phyloP scores from a whole-genome alignment of 2,329 filamentous ascomycete species.

The Coniochaeta hoffmannii region DNA sequence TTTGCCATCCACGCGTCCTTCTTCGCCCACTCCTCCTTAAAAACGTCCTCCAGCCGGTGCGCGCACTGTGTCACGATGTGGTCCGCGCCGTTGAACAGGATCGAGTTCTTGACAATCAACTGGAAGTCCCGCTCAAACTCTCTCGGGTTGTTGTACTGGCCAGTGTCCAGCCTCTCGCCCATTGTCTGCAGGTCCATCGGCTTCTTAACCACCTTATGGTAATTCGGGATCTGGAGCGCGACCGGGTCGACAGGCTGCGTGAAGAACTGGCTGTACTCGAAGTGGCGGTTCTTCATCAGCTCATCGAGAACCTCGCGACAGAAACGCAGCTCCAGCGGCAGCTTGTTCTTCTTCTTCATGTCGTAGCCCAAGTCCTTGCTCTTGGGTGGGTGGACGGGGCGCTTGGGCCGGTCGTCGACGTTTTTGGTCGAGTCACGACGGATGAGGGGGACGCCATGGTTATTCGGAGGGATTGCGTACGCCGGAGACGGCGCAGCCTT shows the following conservation, averaged over 20 bases:
- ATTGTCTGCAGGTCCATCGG: constrained; percentile 94
- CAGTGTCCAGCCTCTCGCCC: constrained; percentile 64
- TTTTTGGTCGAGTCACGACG: constrained; percentile 75
- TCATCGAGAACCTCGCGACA: constrained; percentile 76
- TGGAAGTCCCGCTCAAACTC: constrained; percentile 81
- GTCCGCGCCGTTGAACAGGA: constrained; percentile 73
- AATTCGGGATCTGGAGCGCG: constrained; percentile 85
- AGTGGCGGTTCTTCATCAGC: constrained; percentile 67
- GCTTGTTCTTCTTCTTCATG: constrained; percentile 90
- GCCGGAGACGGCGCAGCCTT: constrained; percentile 28
- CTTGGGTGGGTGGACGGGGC: constrained; percentile 87
- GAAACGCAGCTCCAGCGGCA: constrained; percentile 82
- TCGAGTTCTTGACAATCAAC: constrained; percentile 83
- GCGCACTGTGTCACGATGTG: constrained; percentile 69
- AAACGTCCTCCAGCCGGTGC: constrained; percentile 65
- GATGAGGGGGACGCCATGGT: constrained; percentile 67
- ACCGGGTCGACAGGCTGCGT: constrained; percentile 84
- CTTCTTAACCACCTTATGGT: constrained; percentile 90
- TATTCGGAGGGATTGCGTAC: constrained; percentile 65
- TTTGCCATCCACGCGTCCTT: constrained; percentile 77
- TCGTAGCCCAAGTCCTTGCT: constrained; percentile 87
- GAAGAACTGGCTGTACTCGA: constrained; percentile 64
- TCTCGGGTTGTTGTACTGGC: constrained; percentile 73
- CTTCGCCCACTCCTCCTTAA: constrained; percentile 66
- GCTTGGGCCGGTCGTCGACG: constrained; percentile 77